Percentiles rank a stretch among this genome's conserved stretches.
phyloP scores from a whole-genome alignment of 371 early-diverging fungal species.

The Apophysomyces variabilis region DNA sequence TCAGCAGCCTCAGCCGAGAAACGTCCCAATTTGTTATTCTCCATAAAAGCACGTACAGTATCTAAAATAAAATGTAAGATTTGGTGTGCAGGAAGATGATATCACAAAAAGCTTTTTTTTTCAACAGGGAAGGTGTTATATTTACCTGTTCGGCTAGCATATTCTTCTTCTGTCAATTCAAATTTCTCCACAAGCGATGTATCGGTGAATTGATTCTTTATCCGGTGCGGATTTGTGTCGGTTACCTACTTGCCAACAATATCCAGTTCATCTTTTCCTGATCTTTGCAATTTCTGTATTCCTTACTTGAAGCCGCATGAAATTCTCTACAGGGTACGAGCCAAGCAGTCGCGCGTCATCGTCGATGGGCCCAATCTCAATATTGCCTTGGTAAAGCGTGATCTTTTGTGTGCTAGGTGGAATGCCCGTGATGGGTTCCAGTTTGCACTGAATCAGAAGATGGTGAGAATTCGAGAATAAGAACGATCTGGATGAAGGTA shows the following conservation, averaged over 20 bases:
- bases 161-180: constrained; percentile 88
- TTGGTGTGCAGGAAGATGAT: background rate
- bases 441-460: constrained; percentile 58
- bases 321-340: constrained; percentile 84
- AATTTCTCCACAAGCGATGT: constrained; percentile 90
- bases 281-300: background rate
- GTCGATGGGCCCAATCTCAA: constrained; percentile 61
- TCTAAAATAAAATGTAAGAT: constrained; percentile 44
- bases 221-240: constrained; percentile 73
- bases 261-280: background rate
- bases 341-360: constrained; percentile 84
- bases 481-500: background rate
- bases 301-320: constrained; percentile 69
- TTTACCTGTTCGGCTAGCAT: constrained; percentile 72
- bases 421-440: constrained; percentile 94
- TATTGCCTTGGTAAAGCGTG: constrained; percentile 62
- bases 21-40: constrained; percentile 87
- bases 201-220: constrained; percentile 82
- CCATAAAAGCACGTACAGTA: constrained; percentile 89
- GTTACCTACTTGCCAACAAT: constrained; percentile 45
- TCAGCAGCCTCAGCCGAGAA: constrained; percentile 70
- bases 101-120: no score
- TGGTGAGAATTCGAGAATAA: background rate
- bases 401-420: constrained; percentile 72
- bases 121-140: background rate